Percentiles rank a stretch among this genome's conserved stretches.
Evolutionary conservation across 108 stramenopile genomes (phyloP).

Genomic region (Aurantiochytrium sp.): DNA sequence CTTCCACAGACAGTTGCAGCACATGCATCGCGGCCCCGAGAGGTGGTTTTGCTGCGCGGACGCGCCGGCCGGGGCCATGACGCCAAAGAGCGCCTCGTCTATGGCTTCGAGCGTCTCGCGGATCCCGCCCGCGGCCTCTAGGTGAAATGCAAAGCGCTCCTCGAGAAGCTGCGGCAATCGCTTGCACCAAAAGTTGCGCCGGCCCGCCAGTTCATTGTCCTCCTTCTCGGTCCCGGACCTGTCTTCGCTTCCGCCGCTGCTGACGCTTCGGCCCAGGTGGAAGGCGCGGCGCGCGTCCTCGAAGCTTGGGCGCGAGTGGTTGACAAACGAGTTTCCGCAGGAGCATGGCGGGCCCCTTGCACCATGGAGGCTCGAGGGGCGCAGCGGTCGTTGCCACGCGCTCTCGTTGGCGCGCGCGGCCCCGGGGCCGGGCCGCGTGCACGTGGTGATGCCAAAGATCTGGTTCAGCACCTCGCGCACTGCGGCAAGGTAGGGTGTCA

Average conservation of each 20-base stretch:
- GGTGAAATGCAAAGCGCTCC: neutral
- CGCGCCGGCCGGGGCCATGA: too few species aligned
- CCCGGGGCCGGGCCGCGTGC: neutral
- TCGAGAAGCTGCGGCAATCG: neutral
- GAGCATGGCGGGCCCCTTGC: too few species aligned
- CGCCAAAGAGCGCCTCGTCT: neutral
- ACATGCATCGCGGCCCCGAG: neutral
- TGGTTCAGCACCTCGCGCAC: neutral
- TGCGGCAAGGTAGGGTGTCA: neutral
- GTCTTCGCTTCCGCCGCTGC: neutral
- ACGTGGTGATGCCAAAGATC: neutral
- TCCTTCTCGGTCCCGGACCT: neutral
- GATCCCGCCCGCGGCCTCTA: neutral
- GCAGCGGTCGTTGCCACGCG: too few species aligned
- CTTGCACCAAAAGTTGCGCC: constrained; percentile 22
- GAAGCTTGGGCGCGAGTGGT: neutral
- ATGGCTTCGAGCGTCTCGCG: neutral
- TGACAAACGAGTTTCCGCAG: neutral
- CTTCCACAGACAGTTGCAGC: constrained; percentile 3
- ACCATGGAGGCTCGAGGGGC: too few species aligned
- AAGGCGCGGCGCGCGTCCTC: too few species aligned
- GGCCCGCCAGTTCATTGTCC: neutral
- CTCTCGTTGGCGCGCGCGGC: neutral
- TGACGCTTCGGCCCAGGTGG: neutral
- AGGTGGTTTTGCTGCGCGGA: too few species aligned